A percentile compares a stretch with the other conserved stretches of the same genome.
Evolutionary conservation across 1,139 yeast species (phyloP).

Genomic region (Geotrichum siamense): DNA sequence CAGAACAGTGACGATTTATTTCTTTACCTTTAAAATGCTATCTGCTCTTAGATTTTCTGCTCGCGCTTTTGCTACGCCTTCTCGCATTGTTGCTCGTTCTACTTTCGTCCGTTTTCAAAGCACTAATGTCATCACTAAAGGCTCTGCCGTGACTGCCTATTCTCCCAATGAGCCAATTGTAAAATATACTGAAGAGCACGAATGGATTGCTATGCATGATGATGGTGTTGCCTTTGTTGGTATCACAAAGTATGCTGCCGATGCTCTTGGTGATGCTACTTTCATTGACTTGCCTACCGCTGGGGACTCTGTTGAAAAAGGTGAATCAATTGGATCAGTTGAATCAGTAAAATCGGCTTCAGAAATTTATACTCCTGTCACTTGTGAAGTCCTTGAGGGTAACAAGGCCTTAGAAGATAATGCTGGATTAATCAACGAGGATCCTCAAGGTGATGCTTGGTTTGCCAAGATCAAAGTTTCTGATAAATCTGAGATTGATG

Average conservation of each 20-base stretch:
- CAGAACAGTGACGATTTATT: too few species aligned
- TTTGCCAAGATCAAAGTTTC: constrained; percentile 64
- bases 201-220: constrained; percentile 83
- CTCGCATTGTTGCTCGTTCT: constrained; percentile 2
- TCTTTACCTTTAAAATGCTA: constrained; percentile 17
- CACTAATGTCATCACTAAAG: constrained; percentile 45
- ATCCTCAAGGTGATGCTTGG: constrained; percentile 95
- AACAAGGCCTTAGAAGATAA: constrained; percentile 58
- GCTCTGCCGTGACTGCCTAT: constrained; percentile 48
- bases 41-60: constrained; percentile 14
- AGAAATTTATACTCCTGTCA: constrained; percentile 85
- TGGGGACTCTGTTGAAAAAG: constrained; percentile 57
- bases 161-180: constrained; percentile 38
- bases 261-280: constrained; percentile 97
- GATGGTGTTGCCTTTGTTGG: constrained; percentile 83
- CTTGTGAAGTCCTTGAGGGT: constrained; percentile 67
- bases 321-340: constrained; percentile 85
- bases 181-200: constrained; percentile 85
- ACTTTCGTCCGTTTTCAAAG: constrained; percentile 13
- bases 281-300: constrained; percentile 83
- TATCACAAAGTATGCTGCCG: constrained; percentile 90
- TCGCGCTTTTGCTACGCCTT: constrained; percentile 3
- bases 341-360: constrained; percentile 93
- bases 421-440: constrained; percentile 76
- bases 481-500: constrained; percentile 39